A percentile compares a stretch with the other conserved stretches of the same genome.
These are phyloP conservation scores for Escallonia rubra DNA, from an alignment of 129 eudicot species.

Conservation along the genomic window DNA sequence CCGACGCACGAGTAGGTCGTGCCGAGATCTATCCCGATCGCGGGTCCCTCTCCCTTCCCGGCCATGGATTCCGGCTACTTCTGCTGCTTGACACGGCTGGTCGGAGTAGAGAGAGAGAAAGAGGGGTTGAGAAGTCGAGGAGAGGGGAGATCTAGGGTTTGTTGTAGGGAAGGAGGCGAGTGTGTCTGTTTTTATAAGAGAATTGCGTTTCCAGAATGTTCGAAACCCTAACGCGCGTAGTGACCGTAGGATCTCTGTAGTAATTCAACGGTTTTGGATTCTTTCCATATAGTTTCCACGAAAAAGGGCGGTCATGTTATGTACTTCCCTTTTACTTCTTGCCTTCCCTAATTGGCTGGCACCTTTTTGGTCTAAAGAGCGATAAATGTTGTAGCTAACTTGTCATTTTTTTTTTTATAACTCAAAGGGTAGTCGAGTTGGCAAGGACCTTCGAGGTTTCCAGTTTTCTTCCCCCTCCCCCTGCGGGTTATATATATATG, in stretches of 20 bases:
- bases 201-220: constrained; percentile 19
- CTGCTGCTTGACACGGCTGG: neutral
- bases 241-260: constrained; percentile 6
- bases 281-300: neutral
- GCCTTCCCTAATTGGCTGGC: neutral
- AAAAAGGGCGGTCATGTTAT: neutral
- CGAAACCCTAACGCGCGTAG: constrained; percentile 10
- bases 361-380: no score
- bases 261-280: constrained; percentile 6
- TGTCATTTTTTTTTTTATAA: no score
- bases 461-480: no score
- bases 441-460: no score
- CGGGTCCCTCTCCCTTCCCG: constrained; percentile 55
- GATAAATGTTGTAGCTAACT: no score
- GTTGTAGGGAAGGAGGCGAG: neutral
- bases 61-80: constrained; percentile 20
- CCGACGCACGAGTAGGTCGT: constrained; percentile 60
- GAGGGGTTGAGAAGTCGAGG: neutral
- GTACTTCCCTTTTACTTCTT: neutral
- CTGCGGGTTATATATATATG: no score
- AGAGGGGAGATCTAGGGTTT: constrained; percentile 15
- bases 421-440: no score
- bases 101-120: constrained; percentile 1
- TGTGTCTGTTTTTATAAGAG: neutral
- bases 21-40: constrained; percentile 62